Percentiles rank a stretch among this genome's conserved stretches.
Evolutionary conservation across 1,284 basidiomycete genomes (phyloP).

Genomic region (Ustilago tritici): DNA sequence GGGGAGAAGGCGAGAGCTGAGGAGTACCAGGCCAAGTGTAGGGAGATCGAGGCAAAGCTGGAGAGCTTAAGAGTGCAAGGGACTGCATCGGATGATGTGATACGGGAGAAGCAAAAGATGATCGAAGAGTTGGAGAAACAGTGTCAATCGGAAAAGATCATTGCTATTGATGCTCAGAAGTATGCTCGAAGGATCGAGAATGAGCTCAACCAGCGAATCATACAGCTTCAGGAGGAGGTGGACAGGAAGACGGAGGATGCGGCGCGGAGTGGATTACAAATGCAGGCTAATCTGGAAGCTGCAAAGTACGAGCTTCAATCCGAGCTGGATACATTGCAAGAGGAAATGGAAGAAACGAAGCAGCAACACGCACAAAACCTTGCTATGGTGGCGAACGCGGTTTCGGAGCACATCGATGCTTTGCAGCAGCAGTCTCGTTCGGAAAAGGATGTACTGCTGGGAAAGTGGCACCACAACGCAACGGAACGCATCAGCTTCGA

Average conservation of each 20-base stretch:
- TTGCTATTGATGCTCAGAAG: conserved; percentile 42
- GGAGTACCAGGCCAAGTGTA: conserved; percentile 12
- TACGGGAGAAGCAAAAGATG: conserved; percentile 22
- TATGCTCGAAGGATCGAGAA: conserved; percentile 39
- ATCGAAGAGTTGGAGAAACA: conserved; percentile 37
- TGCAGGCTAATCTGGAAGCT: conserved; percentile 13
- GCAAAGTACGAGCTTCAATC: conserved; percentile 13
- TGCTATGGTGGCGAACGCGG: conserved; percentile 35
- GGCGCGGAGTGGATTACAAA: conserved; percentile 2
- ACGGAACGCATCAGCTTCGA: conserved; percentile 21
- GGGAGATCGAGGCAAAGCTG: conserved; percentile 13
- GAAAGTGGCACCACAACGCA: conserved; percentile 25
- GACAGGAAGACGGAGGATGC: conserved; percentile 16
- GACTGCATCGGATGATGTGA: conserved; percentile 15
- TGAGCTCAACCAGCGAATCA: conserved; percentile 29
- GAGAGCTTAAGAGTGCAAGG: conserved; percentile 19
- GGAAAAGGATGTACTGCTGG: conserved; percentile 8
- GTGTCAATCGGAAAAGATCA: conserved; percentile 37
- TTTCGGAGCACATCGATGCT: conserved; percentile 15
- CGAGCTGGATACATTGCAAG: conserved; percentile 21
- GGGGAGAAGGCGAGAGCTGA: conserved; percentile 22
- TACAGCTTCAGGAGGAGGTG: conserved; percentile 22
- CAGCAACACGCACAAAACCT: conserved; percentile 34
- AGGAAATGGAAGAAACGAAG: conserved; percentile 26
- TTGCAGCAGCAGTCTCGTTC: conserved; percentile 10